phyloP scores from a whole-genome alignment of 177 flowering plant species.

The Vitis hybrid region DNA sequence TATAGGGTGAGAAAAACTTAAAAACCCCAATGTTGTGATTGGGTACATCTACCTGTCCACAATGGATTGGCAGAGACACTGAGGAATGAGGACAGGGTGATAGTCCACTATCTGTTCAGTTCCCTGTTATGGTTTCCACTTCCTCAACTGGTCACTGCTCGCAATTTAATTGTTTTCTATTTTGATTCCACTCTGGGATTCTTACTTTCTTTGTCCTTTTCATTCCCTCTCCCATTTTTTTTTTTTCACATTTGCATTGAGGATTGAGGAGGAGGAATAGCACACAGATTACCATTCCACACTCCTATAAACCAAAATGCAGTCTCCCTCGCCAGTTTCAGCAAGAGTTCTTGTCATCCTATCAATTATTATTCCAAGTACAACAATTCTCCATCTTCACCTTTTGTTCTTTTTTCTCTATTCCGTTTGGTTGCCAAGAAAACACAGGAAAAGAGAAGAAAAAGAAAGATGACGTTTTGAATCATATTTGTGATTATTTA shows the following conservation, averaged over 20 bases:
- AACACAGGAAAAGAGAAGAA: background rate
- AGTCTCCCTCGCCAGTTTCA: constrained; percentile 10
- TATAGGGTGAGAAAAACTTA: too few relatives aligned
- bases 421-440: background rate
- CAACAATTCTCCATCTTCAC: background rate
- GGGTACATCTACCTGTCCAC: too few relatives aligned
- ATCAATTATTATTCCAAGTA: constrained; percentile 12
- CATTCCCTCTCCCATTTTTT: too few relatives aligned
- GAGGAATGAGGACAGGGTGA: too few relatives aligned
- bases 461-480: background rate
- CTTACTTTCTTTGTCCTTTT: too few relatives aligned
- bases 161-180: too few relatives aligned
- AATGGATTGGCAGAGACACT: too few relatives aligned
- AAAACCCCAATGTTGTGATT: too few relatives aligned
- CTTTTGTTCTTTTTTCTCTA: background rate
- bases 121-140: too few relatives aligned
- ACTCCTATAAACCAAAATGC: constrained; percentile 14
- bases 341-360: constrained; percentile 8
- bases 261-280: background rate
- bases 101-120: too few relatives aligned
- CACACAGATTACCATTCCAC: background rate
- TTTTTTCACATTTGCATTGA: background rate
- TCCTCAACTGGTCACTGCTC: too few relatives aligned
- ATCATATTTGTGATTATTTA: background rate
- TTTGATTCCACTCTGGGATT: too few relatives aligned